Base-by-base conservation (phyloP, 208 protist genomes). In the Leishmania tropica region DNA sequence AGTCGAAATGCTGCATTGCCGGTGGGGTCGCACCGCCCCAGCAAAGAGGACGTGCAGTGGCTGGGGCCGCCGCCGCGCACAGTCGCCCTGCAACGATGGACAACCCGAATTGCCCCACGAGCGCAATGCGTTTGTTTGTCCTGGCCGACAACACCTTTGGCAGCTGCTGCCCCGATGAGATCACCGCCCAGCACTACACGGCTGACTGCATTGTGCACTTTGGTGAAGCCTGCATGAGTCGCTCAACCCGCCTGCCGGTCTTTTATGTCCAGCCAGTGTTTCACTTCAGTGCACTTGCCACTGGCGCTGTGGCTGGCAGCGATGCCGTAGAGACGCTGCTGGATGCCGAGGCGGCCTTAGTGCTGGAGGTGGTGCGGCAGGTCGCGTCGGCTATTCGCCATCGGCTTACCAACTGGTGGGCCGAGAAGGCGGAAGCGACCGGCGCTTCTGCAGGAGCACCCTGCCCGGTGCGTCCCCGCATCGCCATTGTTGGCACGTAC, bases 121-220 rank as follows among this genome's bases (percentile, higher is more conserved):
- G 28, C 17, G 51, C 37, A 2, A 75, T 91, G 35, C 94, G 90
- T 17, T 83, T 97, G 65, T 95, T 95, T 81, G 88, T 97, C 17
- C 75, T 98, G 10, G 95, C 93, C 11, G 96, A 98, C 88, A 98
- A 93, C 80, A 97, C 95, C 0, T 98, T 98, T 80, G 95, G 91
- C 54, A 94, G 92, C 74, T 98, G 96, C 86, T 98, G 96, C 86
- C 91, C 94, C 0, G 96, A 98, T 78, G 94, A 96, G 81, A 94
- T 98, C 67, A 97, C 94, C 1, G 93, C 96, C 15, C 91, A 96
- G 81, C 96, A 98, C 80, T 94, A 96, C 85, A 53, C 74, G 31
- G 85, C 86, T 19, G 92, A 98, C 42, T 95, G 88, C 76, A 96
- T 98, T 76, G 86, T 98, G 75, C 95, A 98, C 85, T 98, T 96